phyloP scores from a whole-genome alignment of 305 asterid genomes.

The Withania somnifera region DNA sequence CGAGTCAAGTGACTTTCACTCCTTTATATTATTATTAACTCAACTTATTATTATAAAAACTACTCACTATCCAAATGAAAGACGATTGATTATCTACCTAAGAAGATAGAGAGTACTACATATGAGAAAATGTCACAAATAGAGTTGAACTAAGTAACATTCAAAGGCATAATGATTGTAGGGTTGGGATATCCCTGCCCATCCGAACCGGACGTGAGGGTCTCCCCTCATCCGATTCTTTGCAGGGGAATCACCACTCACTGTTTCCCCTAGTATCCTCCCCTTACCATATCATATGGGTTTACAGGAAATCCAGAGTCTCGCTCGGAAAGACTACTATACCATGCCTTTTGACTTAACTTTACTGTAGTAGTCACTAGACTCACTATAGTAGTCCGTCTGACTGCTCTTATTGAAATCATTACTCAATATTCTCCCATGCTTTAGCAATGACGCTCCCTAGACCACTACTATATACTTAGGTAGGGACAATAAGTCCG shows the following conservation, averaged over 20 bases:
- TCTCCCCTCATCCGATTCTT: not conserved
- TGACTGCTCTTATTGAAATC: too few species aligned
- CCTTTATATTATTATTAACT: not conserved
- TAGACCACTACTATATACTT: too few species aligned
- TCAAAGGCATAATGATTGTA: not conserved
- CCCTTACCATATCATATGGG: not conserved
- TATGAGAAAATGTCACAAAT: not conserved
- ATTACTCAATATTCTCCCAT: too few species aligned
- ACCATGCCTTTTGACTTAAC: not conserved
- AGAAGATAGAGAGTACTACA: not conserved
- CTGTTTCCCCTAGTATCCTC: not conserved
- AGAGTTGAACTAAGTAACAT: not conserved
- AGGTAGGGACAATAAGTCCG: too few species aligned
- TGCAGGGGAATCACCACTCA: not conserved
- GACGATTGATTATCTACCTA: not conserved
- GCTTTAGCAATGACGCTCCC: too few species aligned
- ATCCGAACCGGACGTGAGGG: not conserved
- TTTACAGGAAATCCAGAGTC: not conserved
- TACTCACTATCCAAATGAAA: too few species aligned
- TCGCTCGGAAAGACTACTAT: too few species aligned
- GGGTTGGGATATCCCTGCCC: not conserved
- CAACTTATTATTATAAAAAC: too few species aligned
- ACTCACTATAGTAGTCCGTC: too few species aligned
- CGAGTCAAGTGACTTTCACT: not conserved
- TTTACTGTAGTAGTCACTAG: too few species aligned